These are phyloP conservation scores for Kuraishia ogatae DNA, from an alignment of 805 yeast genomes.

Conservation along the genomic window DNA sequence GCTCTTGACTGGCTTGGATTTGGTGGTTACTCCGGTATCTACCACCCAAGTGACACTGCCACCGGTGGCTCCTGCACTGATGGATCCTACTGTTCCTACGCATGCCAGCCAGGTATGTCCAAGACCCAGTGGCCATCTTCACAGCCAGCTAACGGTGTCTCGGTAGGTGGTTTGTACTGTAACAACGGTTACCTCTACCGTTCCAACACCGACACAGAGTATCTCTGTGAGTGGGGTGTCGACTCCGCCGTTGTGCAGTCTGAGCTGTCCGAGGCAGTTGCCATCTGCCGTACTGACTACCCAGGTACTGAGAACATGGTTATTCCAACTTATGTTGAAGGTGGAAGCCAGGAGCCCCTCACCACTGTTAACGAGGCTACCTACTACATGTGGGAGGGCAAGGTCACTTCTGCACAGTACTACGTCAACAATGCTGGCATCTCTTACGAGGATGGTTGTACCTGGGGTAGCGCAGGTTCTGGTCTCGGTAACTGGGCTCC, in stretches of 20 bases:
- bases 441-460: slow-evolving; percentile 57
- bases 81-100: slow-evolving; percentile 69
- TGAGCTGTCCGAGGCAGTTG: slow-evolving; percentile 41
- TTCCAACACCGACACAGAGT: slow-evolving; percentile 39
- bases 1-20: slow-evolving; percentile 61
- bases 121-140: slow-evolving; percentile 70
- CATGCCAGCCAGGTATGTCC: slow-evolving; percentile 75
- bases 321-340: slow-evolving; percentile 56
- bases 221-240: slow-evolving; percentile 61
- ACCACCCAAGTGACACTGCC: slow-evolving; percentile 30
- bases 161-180: slow-evolving; percentile 67
- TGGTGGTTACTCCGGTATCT: slow-evolving; percentile 82
- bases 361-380: slow-evolving; percentile 52
- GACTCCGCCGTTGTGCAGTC: slow-evolving; percentile 46
- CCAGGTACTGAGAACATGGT: slow-evolving; percentile 81
- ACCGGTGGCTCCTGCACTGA: slow-evolving; percentile 51
- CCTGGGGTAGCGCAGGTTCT: slow-evolving; percentile 55
- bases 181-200: slow-evolving; percentile 52
- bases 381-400: slow-evolving; percentile 58
- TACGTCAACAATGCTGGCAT: slow-evolving; percentile 76
- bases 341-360: slow-evolving; percentile 41
- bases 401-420: slow-evolving; percentile 60
- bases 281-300: slow-evolving; percentile 72
- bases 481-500: slow-evolving; percentile 79
- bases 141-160: slow-evolving; percentile 62